Percentiles rank a stretch among this genome's conserved stretches.
Conservation (phyloP, 1,284 basidiomycete genomes). For the Anthracocystis setariae region DNA sequence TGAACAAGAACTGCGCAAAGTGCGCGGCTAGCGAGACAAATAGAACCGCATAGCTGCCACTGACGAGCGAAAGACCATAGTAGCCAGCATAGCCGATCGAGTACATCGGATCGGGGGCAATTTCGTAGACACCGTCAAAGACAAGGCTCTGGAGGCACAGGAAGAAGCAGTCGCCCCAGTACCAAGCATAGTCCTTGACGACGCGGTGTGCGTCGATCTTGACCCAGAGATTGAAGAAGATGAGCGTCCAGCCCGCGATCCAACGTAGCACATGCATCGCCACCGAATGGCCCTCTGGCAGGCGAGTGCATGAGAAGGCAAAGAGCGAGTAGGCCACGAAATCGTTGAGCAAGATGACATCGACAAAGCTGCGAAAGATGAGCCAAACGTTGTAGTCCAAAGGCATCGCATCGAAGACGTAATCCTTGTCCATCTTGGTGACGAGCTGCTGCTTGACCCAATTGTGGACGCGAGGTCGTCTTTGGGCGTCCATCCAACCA, state of each 20-base stretch:
- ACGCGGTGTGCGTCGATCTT: conserved; percentile 97
- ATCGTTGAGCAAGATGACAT: conserved; percentile 88
- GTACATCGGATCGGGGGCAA: conserved; percentile 89
- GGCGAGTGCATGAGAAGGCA: conserved; percentile 78
- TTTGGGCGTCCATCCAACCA: conserved; percentile 86
- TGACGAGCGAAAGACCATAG: conserved; percentile 90
- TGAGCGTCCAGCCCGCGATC: conserved; percentile 83
- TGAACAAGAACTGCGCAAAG: conserved; percentile 92
- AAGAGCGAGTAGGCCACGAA: conserved; percentile 96
- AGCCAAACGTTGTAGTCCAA: conserved; percentile 75
- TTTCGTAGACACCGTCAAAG: conserved; percentile 97
- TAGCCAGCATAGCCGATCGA: conserved; percentile 79
- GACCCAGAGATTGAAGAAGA: conserved; percentile 97
- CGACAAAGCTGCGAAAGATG: conserved; percentile 89
- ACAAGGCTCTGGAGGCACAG: conserved; percentile 78
- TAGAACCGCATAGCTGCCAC: conserved; percentile 87
- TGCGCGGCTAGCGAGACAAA: conserved; percentile 93
- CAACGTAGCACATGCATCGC: conserved; percentile 84
- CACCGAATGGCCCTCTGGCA: conserved; percentile 78
- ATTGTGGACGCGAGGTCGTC: conserved; percentile 74
- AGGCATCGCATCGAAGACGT: conserved; percentile 78
- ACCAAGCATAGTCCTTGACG: conserved; percentile 82
- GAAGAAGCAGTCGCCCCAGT: conserved; percentile 99
- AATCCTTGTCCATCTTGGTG: conserved; percentile 91
- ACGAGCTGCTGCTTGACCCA: conserved; percentile 89